Base-by-base conservation (phyloP, 495 filamentous ascomycete genomes). In the Penicillium herquei region DNA sequence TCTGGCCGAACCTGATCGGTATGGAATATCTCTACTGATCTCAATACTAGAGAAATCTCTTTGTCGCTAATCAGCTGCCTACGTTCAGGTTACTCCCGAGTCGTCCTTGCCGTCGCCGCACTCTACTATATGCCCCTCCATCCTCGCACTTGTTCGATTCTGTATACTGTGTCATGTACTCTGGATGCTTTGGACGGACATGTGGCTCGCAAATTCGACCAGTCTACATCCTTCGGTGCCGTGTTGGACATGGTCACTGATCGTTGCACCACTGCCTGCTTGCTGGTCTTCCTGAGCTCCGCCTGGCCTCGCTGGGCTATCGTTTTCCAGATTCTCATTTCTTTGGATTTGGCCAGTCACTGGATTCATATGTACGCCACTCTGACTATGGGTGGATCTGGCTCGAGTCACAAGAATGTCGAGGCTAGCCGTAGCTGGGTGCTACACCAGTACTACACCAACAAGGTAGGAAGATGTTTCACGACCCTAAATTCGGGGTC, bases 311-410 rank as follows among this genome's bases (percentile, higher is more conserved):
- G 91, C 31, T 98, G 91, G 89, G 82, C 88, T 44, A 87, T 98
- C 57, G 52, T 98, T 47, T 98, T 98, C 83, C 95, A 98, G 76
- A 81, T 86, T 31, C 78, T 98, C 64, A 98, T 98, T 64, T 85
- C 85, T 50, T 69, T 98, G 65, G 94, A 98, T 71, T 73, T 98
- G 60, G 90, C 95, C 34, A 94, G 89, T 72, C 94, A 98, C 71
- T 98, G 97, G 73, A 89, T 97, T 79, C 95, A 98, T 75, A 97
- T 98, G 91, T 98, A 91, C 70, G 92, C 91, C 10, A 96, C 91
- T 13, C 63, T 78, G 54, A 82, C 83, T 62, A 91, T 95, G 89
- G 90, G 86, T 34, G 90, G 88, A 16, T 69, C 74, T 13, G 82
- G 81, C 40, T 81, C 85, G 69, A 94, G 90, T 67, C 94, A 98